Percentiles rank a stretch among this genome's conserved stretches.
phyloP scores from a whole-genome alignment of 2,329 filamentous ascomycete species.

The Bipolaris gigantea region DNA sequence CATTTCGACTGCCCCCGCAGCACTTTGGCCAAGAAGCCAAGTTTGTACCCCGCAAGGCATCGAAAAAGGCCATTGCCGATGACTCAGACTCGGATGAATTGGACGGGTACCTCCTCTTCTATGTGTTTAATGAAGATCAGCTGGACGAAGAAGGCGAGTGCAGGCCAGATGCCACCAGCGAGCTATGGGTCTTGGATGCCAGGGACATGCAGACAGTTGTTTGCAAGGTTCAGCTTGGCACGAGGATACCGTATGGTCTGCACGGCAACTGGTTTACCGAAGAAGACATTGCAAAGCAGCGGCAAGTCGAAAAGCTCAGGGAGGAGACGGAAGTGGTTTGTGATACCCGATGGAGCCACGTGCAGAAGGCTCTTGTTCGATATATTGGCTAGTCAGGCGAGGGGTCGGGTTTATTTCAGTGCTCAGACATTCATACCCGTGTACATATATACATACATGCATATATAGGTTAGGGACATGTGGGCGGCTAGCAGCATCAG shows the following conservation, averaged over 20 bases:
- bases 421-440: neutral
- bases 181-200: conserved; percentile 71
- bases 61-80: neutral
- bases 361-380: conserved; percentile 16
- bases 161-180: conserved; percentile 49
- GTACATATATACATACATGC: no score
- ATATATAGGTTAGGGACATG: neutral
- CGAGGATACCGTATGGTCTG: conserved; percentile 70
- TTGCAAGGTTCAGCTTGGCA: conserved; percentile 61
- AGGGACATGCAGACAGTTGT: conserved; percentile 63
- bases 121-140: conserved; percentile 70
- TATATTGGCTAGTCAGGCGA: conserved; percentile 12
- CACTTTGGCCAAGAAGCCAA: conserved; percentile 69
- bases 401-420: neutral
- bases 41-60: conserved; percentile 56
- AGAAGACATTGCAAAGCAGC: conserved; percentile 37
- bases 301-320: conserved; percentile 29
- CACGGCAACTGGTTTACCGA: conserved; percentile 50
- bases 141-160: conserved; percentile 57
- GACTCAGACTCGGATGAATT: conserved; percentile 53
- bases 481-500: neutral
- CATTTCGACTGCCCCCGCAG: conserved; percentile 62
- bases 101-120: conserved; percentile 68
- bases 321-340: conserved; percentile 11
- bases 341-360: conserved; percentile 12